Evolutionary conservation across 2,329 filamentous ascomycete species (phyloP).

Genomic region (Aureobasidium leucospermi): DNA sequence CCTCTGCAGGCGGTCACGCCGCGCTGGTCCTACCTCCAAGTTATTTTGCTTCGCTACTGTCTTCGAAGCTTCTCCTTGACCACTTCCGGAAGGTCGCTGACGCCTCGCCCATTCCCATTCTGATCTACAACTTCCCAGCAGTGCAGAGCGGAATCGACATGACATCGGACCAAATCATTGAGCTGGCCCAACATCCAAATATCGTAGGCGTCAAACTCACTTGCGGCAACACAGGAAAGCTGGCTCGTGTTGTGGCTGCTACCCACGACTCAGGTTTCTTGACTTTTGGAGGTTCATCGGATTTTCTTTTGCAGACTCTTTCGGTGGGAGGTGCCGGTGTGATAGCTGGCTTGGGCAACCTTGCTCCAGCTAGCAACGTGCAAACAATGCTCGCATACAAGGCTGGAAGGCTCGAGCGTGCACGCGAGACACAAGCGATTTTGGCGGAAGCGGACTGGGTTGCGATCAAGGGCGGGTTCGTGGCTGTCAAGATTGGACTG

Average conservation of each 20-base stretch:
- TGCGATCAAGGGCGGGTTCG: conserved; percentile 60
- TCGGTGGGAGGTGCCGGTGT: conserved; percentile 64
- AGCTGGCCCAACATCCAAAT: conserved; percentile 54
- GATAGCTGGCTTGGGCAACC: conserved; percentile 64
- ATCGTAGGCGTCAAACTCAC: conserved; percentile 64
- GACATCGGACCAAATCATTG: conserved; percentile 54
- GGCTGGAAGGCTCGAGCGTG: conserved; percentile 53
- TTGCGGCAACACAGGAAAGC: conserved; percentile 63
- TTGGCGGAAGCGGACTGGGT: conserved; percentile 63
- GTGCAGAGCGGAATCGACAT: conserved; percentile 58
- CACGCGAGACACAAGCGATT: conserved; percentile 56
- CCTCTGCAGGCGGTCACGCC: conserved; percentile 63
- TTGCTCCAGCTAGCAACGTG: conserved; percentile 60
- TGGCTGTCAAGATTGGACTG: conserved; percentile 61
- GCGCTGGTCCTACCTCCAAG: conserved; percentile 68
- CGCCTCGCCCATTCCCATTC: conserved; percentile 55
- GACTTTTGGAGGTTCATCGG: conserved; percentile 64
- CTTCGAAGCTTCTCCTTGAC: conserved; percentile 6
- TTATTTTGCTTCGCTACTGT: conserved; percentile 51
- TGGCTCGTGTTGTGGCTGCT: conserved; percentile 46
- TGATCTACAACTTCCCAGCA: conserved; percentile 65
- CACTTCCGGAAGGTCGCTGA: conserved; percentile 50
- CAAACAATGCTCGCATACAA: conserved; percentile 45
- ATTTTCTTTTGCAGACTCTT: conserved; percentile 65
- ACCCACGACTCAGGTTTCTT: conserved; percentile 52